Base-by-base conservation (phyloP, 2,329 filamentous ascomycete genomes). In the Phialophora verrucosa region DNA sequence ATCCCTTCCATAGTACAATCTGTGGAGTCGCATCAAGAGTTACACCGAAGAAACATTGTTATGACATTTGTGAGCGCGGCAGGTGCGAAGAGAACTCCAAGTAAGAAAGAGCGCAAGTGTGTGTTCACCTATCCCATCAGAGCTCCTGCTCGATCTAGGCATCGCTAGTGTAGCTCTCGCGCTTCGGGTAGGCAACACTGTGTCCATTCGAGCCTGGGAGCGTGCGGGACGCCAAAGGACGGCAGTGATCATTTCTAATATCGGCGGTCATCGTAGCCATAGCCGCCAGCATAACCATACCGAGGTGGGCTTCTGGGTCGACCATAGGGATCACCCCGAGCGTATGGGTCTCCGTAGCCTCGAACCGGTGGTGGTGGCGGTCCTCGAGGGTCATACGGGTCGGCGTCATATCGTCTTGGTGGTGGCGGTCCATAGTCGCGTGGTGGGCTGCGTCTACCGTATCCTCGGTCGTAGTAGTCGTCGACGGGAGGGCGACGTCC, bases 381-480 rank as follows among this genome's bases (percentile, higher is more conserved):
- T 61, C 82, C 82, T 65, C 80, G 80, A 66, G 78, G 74, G 69
- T 82, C 83, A 80, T 94, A 95, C 32, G 90, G 89, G 73, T 95
- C 92, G 65, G 93, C 90, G 74, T 91, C 91, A 65, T 90, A 82
- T 71, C 85, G 84, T 69, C 90, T 84, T 63, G 85, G 83, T 64
- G 85, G 86, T 70, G 88, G 87, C 62, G 88, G 87, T 74, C 83
- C 83, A 73, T 96, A 95, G 75, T 96, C 93, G 70, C 91, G 83
- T 27, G 59, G 59, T 53, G 91, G 90, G 68, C 91, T 92, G 65
- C 92, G 90, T 75, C 93, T 93, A 58, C 90, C 87, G 73, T 91
- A 88, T 72, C 84, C 83, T 75, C 90, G 88, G 70, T 94, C 91
- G 55, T 92, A 90, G 79, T 97, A 96, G 80, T 97, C 96, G 67